phyloP scores from a whole-genome alignment of 306 rosid genomes.

The Castanospermum australe region DNA sequence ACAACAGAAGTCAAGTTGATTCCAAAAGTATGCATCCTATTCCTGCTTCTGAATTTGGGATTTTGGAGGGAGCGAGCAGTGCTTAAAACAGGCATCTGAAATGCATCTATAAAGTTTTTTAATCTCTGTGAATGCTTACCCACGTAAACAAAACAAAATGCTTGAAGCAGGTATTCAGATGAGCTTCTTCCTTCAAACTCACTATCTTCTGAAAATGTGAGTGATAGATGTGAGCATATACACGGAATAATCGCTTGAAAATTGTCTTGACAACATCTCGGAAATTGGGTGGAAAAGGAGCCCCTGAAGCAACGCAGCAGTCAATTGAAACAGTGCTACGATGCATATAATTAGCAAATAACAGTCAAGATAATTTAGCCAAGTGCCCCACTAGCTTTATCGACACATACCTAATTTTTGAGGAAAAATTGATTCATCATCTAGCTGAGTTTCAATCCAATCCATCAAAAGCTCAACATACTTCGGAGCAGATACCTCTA shows the following conservation, averaged over 20 bases:
- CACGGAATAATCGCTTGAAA: constrained; percentile 82
- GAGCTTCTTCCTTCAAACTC: constrained; percentile 92
- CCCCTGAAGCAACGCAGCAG: constrained; percentile 45
- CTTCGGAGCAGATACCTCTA: constrained; percentile 92
- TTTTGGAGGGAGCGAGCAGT: not conserved
- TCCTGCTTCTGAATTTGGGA: not conserved
- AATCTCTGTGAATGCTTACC: constrained; percentile 45
- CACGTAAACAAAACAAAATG: constrained; percentile 87
- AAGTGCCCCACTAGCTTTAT: not conserved
- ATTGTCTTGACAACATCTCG: constrained; percentile 80
- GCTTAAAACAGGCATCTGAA: not conserved
- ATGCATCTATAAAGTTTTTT: not conserved
- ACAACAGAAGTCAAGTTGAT: not conserved
- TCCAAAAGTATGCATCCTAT: not conserved
- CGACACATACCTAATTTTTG: constrained; percentile 63
- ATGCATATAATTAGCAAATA: not conserved
- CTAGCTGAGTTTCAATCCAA: constrained; percentile 87
- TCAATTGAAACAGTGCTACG: not conserved
- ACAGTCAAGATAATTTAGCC: not conserved
- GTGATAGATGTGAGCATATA: constrained; percentile 86
- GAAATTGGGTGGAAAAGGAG: constrained; percentile 77
- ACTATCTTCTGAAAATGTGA: constrained; percentile 83
- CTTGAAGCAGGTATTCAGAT: constrained; percentile 90
- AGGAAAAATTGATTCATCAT: constrained; percentile 81
- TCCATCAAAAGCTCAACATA: constrained; percentile 88